Percentiles rank a stretch among this genome's conserved stretches.
Evolutionary conservation across 2,329 filamentous ascomycete genomes (phyloP).

Genomic region (Scolecobasidium constrictum): DNA sequence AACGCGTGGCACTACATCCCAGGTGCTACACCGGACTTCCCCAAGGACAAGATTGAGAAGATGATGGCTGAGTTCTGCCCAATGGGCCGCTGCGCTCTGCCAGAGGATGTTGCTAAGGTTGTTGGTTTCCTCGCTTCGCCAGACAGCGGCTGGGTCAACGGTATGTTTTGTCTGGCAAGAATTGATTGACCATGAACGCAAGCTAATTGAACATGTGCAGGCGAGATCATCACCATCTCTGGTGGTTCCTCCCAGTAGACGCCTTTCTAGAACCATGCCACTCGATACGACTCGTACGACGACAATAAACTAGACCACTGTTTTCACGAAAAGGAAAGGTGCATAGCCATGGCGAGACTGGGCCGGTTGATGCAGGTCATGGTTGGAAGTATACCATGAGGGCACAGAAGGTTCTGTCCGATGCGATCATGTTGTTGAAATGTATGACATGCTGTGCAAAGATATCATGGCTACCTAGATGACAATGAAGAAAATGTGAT

Average conservation of each 20-base stretch:
- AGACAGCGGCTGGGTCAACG: slow-evolving; percentile 30
- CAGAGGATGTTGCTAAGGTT: slow-evolving; percentile 33
- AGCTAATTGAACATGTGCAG: slow-evolving; percentile 11
- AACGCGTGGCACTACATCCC: slow-evolving; percentile 46
- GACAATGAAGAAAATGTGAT: not conserved
- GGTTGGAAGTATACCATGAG: not conserved
- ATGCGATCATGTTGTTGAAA: not conserved
- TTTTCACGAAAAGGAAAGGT: not conserved
- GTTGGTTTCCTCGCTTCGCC: slow-evolving; percentile 29
- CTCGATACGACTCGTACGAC: not conserved
- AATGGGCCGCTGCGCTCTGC: slow-evolving; percentile 35
- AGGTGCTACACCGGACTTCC: slow-evolving; percentile 36
- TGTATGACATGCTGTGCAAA: not conserved
- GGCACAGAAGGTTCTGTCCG: not conserved
- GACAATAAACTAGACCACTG: not conserved
- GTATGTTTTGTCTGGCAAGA: slow-evolving; percentile 13
- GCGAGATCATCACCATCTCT: slow-evolving; percentile 30
- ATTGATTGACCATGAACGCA: not conserved
- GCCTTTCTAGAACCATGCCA: not conserved
- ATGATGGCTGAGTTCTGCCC: slow-evolving; percentile 40
- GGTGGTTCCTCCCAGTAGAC: slow-evolving; percentile 28
- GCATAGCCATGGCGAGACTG: not conserved
- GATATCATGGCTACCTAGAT: no score
- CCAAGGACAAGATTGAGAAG: slow-evolving; percentile 38
- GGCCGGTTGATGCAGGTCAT: not conserved